Base-by-base conservation (phyloP, 2,329 filamentous ascomycete species). In the Beauveria pseudobassiana region DNA sequence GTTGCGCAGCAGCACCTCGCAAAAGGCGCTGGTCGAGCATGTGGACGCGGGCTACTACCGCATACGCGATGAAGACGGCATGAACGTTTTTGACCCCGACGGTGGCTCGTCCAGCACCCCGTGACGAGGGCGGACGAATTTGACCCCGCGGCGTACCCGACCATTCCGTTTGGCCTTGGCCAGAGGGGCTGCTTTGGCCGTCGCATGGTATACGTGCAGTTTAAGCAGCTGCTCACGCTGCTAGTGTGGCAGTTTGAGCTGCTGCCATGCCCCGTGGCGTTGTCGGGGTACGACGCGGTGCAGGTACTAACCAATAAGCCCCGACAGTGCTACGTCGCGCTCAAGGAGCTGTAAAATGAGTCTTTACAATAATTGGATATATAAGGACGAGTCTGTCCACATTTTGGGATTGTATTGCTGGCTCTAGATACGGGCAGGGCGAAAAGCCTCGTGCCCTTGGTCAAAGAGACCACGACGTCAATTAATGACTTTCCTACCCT, bases 91-190 rank as follows among this genome's bases (percentile, higher is more conserved):
- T 18, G 40, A 54, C 7, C 65, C 3, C 63, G 56, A 6, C 30
- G 65, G 40, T 65, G 64, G 64, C 59, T 65, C 24, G 52, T 50
- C 10, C 5, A 14, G 26, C n/a, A 42, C n/a, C 7, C 22, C 8
- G 46, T 45, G 24, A 53, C 49, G 26, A 62, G 42, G 3, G 16
- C 7, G 16, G 59, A 55, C 5, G 53, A 45, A 26, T 62, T 62
- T 45, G 60, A 62, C 38, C 20, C 60, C 3, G 38, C 24, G 34
- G 53, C 60, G 18, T 56, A 48, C 22, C 52, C 60, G 34, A 46
- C 22, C 18, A 22, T 56, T 7, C 52, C 52, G n/a, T 62, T 62
- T 34, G 60, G 60, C 5, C 28, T 54, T 10, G 60, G 60, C 43
- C 60, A 30, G 45, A 49, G 60, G 24, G 46, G 60, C 22, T 62